phyloP scores from a whole-genome alignment of 148 eudicot species.

The Silene latifolia region DNA sequence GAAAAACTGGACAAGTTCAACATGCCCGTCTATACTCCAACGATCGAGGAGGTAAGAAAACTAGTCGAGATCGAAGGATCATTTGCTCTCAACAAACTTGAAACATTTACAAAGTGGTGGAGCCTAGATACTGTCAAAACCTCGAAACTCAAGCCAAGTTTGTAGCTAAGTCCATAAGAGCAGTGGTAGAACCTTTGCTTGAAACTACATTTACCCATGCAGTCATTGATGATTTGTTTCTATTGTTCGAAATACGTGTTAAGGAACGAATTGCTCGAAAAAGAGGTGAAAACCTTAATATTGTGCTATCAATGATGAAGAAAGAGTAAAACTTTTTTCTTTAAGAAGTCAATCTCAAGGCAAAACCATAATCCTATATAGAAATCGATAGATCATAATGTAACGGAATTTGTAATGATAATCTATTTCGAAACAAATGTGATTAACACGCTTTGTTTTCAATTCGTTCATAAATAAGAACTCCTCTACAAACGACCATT shows the following conservation, averaged over 20 bases:
- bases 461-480: too few species aligned
- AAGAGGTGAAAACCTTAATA: slow-evolving; percentile 23
- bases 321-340: not conserved
- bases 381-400: not conserved
- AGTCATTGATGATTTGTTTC: slow-evolving; percentile 29
- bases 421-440: too few species aligned
- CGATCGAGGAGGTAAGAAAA: slow-evolving; percentile 32
- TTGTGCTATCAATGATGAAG: slow-evolving; percentile 32
- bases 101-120: slow-evolving; percentile 28
- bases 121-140: slow-evolving; percentile 16
- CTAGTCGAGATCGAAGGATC: slow-evolving; percentile 32
- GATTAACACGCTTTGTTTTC: too few species aligned
- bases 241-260: slow-evolving; percentile 19
- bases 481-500: too few species aligned
- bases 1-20: slow-evolving; percentile 35
- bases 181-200: slow-evolving; percentile 31
- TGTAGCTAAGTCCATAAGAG: slow-evolving; percentile 20
- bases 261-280: slow-evolving; percentile 24
- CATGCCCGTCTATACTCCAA: slow-evolving; percentile 39
- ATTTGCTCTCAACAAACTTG: slow-evolving; percentile 22
- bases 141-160: slow-evolving; percentile 19
- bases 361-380: not conserved
- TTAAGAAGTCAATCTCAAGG: not conserved
- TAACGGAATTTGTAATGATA: not conserved
- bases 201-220: slow-evolving; percentile 30